phyloP scores from a whole-genome alignment of 2,329 filamentous ascomycete genomes.

The Colletotrichum sp. region DNA sequence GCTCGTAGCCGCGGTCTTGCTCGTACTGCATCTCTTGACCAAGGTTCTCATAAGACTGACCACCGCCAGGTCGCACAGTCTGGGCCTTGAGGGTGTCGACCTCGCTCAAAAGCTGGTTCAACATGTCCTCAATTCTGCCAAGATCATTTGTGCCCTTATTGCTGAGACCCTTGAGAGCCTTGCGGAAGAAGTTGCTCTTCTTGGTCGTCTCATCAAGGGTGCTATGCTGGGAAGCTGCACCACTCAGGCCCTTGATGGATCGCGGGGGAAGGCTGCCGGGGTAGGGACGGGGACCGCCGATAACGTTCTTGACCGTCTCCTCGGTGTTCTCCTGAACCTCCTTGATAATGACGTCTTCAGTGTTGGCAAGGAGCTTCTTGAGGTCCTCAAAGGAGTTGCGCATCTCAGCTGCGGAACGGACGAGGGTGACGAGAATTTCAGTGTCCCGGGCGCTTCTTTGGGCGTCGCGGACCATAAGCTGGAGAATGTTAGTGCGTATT shows the following conservation, averaged over 20 bases:
- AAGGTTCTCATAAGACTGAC: constrained; percentile 72
- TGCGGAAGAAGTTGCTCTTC: constrained; percentile 91
- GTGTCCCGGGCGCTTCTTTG: constrained; percentile 96
- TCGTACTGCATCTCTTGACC: constrained; percentile 67
- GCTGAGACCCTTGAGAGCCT: constrained; percentile 89
- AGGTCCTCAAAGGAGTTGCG: constrained; percentile 95
- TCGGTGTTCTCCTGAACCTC: constrained; percentile 89
- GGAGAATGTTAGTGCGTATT: constrained; percentile 27
- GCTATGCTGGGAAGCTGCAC: constrained; percentile 55
- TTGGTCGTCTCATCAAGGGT: constrained; percentile 69
- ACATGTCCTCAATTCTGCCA: constrained; percentile 86
- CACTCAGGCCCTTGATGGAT: constrained; percentile 52
- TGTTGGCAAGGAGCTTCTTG: constrained; percentile 88
- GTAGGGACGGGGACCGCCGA: constrained; percentile 86
- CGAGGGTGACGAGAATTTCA: constrained; percentile 92
- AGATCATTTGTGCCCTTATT: constrained; percentile 88
- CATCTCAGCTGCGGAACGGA: constrained; percentile 95
- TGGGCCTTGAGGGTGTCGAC: constrained; percentile 82
- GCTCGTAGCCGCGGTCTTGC: constrained; percentile 79
- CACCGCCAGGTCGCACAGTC: constrained; percentile 52
- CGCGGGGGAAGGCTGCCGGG: constrained; percentile 70
- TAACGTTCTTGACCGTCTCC: constrained; percentile 78
- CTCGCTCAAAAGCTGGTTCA: constrained; percentile 89
- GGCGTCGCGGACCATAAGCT: constrained; percentile 94
- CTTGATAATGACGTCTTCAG: constrained; percentile 87